Conservation (phyloP, 2,329 filamentous ascomycete species). For the Talaromyces marneffei region DNA sequence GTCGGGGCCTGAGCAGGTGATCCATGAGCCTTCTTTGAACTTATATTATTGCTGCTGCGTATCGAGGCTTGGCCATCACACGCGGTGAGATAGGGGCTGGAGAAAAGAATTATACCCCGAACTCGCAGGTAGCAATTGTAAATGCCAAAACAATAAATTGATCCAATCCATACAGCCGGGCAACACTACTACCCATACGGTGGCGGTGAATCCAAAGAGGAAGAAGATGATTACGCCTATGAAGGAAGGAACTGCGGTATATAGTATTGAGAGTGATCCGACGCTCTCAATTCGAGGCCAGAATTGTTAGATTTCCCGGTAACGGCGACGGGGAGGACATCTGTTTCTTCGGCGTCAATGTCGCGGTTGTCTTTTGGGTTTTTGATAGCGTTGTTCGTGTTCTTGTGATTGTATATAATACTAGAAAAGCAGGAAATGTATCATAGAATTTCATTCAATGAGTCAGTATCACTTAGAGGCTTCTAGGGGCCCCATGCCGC, state of each 20-base stretch:
- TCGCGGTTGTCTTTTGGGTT: neutral
- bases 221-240: neutral
- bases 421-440: neutral
- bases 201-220: neutral
- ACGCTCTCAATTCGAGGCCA: neutral
- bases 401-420: neutral
- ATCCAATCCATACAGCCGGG: neutral
- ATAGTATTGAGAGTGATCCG: neutral
- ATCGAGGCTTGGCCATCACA: neutral
- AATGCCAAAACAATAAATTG: neutral
- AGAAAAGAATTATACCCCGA: neutral
- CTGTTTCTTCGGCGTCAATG: neutral
- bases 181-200: neutral
- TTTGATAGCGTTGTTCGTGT: neutral
- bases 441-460: neutral
- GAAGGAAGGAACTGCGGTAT: neutral
- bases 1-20: neutral
- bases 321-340: neutral
- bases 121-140: neutral
- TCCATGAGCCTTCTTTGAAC: neutral
- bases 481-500: neutral
- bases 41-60: constrained; percentile 1
- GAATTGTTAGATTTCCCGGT: neutral
- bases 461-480: neutral
- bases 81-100: neutral